These are phyloP conservation scores for Candida pini DNA, from an alignment of 805 yeast species.

Conservation along the genomic window DNA sequence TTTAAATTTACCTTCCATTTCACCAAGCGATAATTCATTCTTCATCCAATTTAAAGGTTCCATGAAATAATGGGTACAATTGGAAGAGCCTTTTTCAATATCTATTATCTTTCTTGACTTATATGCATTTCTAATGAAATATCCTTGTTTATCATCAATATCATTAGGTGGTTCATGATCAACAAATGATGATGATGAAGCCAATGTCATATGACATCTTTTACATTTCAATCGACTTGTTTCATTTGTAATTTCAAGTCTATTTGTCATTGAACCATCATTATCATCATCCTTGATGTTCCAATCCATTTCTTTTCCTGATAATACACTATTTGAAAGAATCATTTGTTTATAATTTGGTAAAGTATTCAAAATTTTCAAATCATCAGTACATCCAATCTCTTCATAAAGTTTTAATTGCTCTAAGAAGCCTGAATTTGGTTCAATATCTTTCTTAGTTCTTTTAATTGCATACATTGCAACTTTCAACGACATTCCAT, in stretches of 20 bases:
- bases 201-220: slow-evolving; percentile 70
- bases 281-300: slow-evolving; percentile 11
- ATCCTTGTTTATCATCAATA: slow-evolving; percentile 57
- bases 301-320: slow-evolving; percentile 17
- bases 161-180: slow-evolving; percentile 60
- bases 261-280: slow-evolving; percentile 1
- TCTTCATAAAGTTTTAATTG: slow-evolving; percentile 64
- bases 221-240: slow-evolving; percentile 56
- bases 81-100: slow-evolving; percentile 47
- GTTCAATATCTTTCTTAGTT: slow-evolving; percentile 54
- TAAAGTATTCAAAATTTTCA: slow-evolving; percentile 11
- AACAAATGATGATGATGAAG: slow-evolving; percentile 55
- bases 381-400: slow-evolving; percentile 34
- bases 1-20: slow-evolving; percentile 76
- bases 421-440: slow-evolving; percentile 67
- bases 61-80: slow-evolving; percentile 79
- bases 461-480: slow-evolving; percentile 74
- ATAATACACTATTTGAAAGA: slow-evolving; percentile 24
- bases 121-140: slow-evolving; percentile 59
- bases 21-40: slow-evolving; percentile 63
- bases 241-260: neutral
- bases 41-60: slow-evolving; percentile 96
- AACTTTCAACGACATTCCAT: slow-evolving; percentile 50
- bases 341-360: slow-evolving; percentile 39
- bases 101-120: slow-evolving; percentile 56